A percentile compares a stretch with the other conserved stretches of the same genome.
Conservation (phyloP, 495 filamentous ascomycete genomes). For the Pyrenula aspistea region DNA sequence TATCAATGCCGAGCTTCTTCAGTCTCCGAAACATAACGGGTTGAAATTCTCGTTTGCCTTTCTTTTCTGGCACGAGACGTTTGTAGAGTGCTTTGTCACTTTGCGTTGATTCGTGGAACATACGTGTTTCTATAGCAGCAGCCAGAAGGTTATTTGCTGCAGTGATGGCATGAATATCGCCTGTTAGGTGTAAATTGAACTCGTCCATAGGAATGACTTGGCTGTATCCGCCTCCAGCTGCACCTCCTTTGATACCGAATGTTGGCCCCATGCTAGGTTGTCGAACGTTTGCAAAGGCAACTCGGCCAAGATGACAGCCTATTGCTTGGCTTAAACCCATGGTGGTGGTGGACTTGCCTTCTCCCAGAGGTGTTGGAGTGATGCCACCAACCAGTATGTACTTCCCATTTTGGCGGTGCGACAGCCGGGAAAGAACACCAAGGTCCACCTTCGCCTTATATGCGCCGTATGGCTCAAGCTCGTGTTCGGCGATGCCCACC, state of each 20-base stretch:
- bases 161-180: slow-evolving; percentile 94
- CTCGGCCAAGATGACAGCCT: slow-evolving; percentile 71
- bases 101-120: slow-evolving; percentile 94
- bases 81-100: slow-evolving; percentile 84
- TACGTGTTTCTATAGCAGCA: slow-evolving; percentile 92
- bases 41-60: slow-evolving; percentile 75
- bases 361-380: slow-evolving; percentile 92
- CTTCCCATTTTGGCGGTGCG: slow-evolving; percentile 74
- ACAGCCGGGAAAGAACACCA: slow-evolving; percentile 63
- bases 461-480: slow-evolving; percentile 88
- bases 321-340: slow-evolving; percentile 92
- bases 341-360: slow-evolving; percentile 98
- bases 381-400: slow-evolving; percentile 93
- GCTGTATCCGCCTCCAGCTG: slow-evolving; percentile 92
- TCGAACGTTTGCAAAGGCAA: slow-evolving; percentile 91
- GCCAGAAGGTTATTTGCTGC: slow-evolving; percentile 98
- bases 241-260: slow-evolving; percentile 97
- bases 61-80: slow-evolving; percentile 79
- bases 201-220: slow-evolving; percentile 99
- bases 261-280: slow-evolving; percentile 96
- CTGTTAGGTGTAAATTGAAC: slow-evolving; percentile 95
- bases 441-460: slow-evolving; percentile 93
- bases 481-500: slow-evolving; percentile 71
- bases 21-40: slow-evolving; percentile 85
- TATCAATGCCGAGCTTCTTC: slow-evolving; percentile 89